Evolutionary conservation across 768 basidiomycete genomes (phyloP).

Genomic region (Rickenella mellea): DNA sequence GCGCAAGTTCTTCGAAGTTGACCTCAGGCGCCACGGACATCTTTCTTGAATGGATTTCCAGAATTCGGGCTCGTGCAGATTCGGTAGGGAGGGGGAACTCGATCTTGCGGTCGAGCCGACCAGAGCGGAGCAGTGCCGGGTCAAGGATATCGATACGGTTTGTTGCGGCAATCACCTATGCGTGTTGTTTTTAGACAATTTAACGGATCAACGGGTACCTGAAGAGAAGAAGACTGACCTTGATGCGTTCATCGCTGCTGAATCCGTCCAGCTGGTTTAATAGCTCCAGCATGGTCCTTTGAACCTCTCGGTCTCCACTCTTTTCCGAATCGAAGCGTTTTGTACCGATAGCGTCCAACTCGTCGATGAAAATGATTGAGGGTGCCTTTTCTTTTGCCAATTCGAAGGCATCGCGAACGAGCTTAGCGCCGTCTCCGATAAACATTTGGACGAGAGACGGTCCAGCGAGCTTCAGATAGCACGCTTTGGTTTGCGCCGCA

Average conservation of each 20-base stretch:
- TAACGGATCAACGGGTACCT: slow-evolving; percentile 3
- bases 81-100: slow-evolving; percentile 97
- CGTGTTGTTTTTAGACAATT: slow-evolving; percentile 2
- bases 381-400: slow-evolving; percentile 97
- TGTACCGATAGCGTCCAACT: slow-evolving; percentile 97
- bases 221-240: slow-evolving; percentile 42
- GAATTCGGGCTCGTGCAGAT: slow-evolving; percentile 89
- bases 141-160: slow-evolving; percentile 99
- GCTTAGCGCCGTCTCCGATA: slow-evolving; percentile 98
- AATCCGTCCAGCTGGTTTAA: slow-evolving; percentile 98
- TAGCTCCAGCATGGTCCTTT: slow-evolving; percentile 98
- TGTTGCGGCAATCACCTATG: slow-evolving; percentile 93
- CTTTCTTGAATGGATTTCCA: slow-evolving; percentile 96
- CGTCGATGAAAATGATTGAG: slow-evolving; percentile 99
- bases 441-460: slow-evolving; percentile 99
- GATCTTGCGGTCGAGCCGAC: slow-evolving; percentile 95
- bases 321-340: slow-evolving; percentile 99
- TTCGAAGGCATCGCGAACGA: slow-evolving; percentile 97
- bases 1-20: slow-evolving; percentile 93
- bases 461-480: slow-evolving; percentile 95
- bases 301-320: slow-evolving; percentile 98
- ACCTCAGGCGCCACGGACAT: slow-evolving; percentile 84
- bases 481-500: slow-evolving; percentile 95
- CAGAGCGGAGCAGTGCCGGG: slow-evolving; percentile 95
- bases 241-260: slow-evolving; percentile 93